A percentile compares a stretch with the other conserved stretches of the same genome.
Evolutionary conservation across 352 stramenopile species (phyloP).

Genomic region (Globisporangium lucens): DNA sequence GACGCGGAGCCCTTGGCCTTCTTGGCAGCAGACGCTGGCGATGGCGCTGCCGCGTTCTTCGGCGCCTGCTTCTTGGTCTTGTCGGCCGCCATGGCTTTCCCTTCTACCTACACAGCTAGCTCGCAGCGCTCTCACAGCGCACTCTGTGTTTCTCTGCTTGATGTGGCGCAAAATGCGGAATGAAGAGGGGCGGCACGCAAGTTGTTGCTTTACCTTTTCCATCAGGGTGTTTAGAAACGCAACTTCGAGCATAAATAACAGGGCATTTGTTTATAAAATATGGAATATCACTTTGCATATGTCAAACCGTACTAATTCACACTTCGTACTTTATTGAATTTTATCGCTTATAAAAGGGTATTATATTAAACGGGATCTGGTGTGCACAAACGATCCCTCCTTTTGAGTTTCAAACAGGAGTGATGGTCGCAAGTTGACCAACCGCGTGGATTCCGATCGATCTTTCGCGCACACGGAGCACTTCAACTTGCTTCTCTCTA

Average conservation of each 20-base stretch:
- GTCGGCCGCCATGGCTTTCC: neutral
- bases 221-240: slow-evolving; percentile 2
- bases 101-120: neutral
- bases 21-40: neutral
- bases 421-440: neutral
- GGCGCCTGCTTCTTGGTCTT: slow-evolving; percentile 3
- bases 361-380: neutral
- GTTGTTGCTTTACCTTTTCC: neutral
- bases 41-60: neutral
- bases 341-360: neutral
- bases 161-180: slow-evolving; percentile 1
- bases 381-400: neutral
- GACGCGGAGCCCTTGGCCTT: neutral
- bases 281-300: neutral
- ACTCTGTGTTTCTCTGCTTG: neutral
- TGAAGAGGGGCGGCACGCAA: neutral
- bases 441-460: neutral
- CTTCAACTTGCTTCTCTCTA: neutral
- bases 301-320: neutral
- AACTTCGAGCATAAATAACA: neutral
- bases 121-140: neutral
- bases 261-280: neutral
- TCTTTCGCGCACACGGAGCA: neutral
- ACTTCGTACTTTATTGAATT: neutral
- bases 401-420: neutral